Evolutionary conservation across 139 green algal genomes (phyloP).

Genomic region (Parachlorella kessleri): DNA sequence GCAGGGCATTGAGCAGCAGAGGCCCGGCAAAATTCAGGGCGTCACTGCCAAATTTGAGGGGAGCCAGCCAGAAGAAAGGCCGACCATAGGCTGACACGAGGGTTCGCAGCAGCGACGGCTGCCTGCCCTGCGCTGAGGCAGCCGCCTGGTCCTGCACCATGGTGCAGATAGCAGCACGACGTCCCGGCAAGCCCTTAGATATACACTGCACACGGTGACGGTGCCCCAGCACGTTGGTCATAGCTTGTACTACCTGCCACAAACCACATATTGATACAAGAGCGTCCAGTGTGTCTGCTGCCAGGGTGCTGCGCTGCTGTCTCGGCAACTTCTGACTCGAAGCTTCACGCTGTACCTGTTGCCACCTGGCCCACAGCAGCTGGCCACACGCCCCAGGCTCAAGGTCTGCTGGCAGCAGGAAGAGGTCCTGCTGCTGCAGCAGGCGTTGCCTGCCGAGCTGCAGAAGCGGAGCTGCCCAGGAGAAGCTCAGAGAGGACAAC

Average conservation of each 20-base stretch:
- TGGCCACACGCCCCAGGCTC: constrained; percentile 42
- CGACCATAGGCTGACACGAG: constrained; percentile 41
- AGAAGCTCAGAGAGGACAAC: constrained; percentile 30
- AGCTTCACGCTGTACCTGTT: neutral
- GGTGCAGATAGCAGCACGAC: too few relatives aligned
- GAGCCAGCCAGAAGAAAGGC: constrained; percentile 53
- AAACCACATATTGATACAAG: too few relatives aligned
- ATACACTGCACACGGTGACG: too few relatives aligned
- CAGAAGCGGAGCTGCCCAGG: constrained; percentile 61
- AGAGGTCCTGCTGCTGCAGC: constrained; percentile 61
- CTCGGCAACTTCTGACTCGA: neutral
- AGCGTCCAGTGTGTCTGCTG: too few relatives aligned
- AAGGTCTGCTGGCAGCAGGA: constrained; percentile 32
- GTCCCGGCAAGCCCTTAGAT: too few relatives aligned
- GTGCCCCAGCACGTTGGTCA: too few relatives aligned
- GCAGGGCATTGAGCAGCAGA: constrained; percentile 78
- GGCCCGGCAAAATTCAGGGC: constrained; percentile 68
- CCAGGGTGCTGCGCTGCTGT: too few relatives aligned
- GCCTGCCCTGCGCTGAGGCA: neutral
- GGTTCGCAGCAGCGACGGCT: constrained; percentile 56
- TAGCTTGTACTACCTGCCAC: too few relatives aligned
- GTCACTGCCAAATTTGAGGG: constrained; percentile 70
- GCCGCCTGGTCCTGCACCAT: neutral
- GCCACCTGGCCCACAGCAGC: constrained; percentile 43
- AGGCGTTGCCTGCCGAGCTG: constrained; percentile 25